Evolutionary conservation across 1,284 basidiomycete species (phyloP).

Genomic region (Coniophora puteana): DNA sequence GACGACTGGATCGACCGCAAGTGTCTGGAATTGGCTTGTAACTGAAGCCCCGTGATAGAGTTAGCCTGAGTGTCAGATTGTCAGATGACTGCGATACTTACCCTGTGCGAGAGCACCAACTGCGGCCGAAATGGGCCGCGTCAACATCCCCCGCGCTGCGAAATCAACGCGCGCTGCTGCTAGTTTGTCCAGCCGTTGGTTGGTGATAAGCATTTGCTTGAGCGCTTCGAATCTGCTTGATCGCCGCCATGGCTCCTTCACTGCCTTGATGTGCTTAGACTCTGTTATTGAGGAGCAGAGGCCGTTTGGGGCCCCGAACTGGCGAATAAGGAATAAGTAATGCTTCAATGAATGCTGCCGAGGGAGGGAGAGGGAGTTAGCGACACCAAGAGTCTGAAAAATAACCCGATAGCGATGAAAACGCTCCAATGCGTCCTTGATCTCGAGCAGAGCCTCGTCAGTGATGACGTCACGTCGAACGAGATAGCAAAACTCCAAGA

Average conservation of each 20-base stretch:
- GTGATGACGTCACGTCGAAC: constrained; percentile 3
- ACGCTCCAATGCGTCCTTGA: constrained; percentile 6
- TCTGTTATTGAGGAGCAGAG: constrained; percentile 11
- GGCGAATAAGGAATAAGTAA: not conserved
- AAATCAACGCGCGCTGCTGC: constrained; percentile 2
- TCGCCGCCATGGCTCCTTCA: constrained; percentile 7
- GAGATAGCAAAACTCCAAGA: constrained; percentile 4
- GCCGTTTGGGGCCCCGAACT: constrained; percentile 8
- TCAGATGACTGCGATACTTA: too few species aligned
- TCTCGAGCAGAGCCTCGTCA: constrained; percentile 4
- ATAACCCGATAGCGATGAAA: constrained; percentile 5
- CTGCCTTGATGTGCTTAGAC: constrained; percentile 9
- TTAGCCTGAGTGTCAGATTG: too few species aligned
- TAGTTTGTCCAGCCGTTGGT: constrained; percentile 2
- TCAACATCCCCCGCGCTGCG: not conserved
- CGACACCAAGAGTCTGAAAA: constrained; percentile 1
- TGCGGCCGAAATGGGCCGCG: not conserved
- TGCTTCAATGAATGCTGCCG: constrained; percentile 8
- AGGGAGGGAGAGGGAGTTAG: constrained; percentile 3
- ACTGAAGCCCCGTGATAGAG: too few species aligned
- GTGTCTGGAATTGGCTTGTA: too few species aligned
- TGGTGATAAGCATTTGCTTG: constrained; percentile 1
- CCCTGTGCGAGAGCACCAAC: not conserved
- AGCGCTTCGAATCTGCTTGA: constrained; percentile 4
- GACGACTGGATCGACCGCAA: too few species aligned